Percentiles rank a stretch among this genome's conserved stretches.
Conservation (phyloP, 2,329 filamentous ascomycete genomes). For the Sporothrix humicola region DNA sequence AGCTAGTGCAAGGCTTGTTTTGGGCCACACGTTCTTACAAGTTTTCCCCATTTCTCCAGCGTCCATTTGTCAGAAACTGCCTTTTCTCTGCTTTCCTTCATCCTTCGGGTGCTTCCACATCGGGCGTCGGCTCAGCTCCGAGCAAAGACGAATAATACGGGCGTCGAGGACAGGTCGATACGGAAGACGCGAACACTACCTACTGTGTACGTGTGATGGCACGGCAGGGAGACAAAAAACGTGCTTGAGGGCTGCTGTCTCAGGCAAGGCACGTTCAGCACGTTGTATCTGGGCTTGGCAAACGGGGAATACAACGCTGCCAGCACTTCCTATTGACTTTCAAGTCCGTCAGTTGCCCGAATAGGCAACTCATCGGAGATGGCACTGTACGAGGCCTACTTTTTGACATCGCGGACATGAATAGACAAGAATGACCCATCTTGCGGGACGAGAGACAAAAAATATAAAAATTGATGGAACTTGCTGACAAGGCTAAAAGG, state of each 20-base stretch:
- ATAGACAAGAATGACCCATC: background rate
- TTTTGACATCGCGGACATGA: background rate
- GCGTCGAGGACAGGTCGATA: no score
- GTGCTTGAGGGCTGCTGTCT: background rate
- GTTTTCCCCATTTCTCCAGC: background rate
- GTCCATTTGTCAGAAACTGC: slow-evolving; percentile 10
- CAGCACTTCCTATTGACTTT: background rate
- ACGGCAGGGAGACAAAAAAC: background rate
- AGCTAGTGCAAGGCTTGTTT: background rate
- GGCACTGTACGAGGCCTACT: background rate
- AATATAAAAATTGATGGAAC: no score
- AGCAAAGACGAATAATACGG: background rate
- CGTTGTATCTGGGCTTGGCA: background rate
- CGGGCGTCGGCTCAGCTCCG: slow-evolving; percentile 19
- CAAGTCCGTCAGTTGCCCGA: slow-evolving; percentile 10
- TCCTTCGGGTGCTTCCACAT: background rate
- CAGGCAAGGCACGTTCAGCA: background rate
- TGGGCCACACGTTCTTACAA: no score
- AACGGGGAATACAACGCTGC: background rate
- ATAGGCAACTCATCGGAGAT: background rate
- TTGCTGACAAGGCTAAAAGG: background rate
- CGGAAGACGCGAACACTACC: background rate
- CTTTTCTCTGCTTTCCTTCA: no score
- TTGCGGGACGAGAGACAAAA: no score
- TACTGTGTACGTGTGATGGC: background rate